Conservation (phyloP, 176 grass and related monocot genomes). For the Echinochloa phyllopogon region DNA sequence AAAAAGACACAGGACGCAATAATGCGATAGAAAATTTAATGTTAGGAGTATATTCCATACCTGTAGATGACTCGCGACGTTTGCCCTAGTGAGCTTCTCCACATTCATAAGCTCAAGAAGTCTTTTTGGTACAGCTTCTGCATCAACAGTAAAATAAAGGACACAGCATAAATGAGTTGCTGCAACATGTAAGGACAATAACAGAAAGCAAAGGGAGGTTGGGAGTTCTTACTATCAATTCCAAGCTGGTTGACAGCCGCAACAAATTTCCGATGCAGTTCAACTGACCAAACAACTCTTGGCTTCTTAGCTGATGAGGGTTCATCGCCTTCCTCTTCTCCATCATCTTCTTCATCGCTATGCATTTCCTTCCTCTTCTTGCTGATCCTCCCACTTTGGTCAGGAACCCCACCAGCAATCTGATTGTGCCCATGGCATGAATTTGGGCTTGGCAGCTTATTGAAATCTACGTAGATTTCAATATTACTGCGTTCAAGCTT, state of each 20-base stretch:
- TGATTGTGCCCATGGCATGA: constrained; percentile 38
- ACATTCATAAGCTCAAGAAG: constrained; percentile 94
- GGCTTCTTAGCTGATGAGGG: constrained; percentile 61
- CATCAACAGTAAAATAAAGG: constrained; percentile 45
- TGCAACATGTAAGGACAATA: constrained; percentile 39
- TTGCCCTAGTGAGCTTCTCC: constrained; percentile 84
- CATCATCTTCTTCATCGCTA: constrained; percentile 55
- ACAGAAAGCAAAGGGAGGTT: constrained; percentile 1
- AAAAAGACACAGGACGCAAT: not conserved
- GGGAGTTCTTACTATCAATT: constrained; percentile 58
- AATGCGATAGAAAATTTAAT: constrained; percentile 13
- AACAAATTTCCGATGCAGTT: constrained; percentile 85
- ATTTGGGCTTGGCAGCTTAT: constrained; percentile 36
- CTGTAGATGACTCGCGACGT: constrained; percentile 96
- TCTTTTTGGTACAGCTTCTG: constrained; percentile 91
- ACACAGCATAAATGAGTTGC: constrained; percentile 40
- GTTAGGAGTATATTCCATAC: constrained; percentile 43
- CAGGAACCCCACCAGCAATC: constrained; percentile 25
- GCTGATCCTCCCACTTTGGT: constrained; percentile 42
- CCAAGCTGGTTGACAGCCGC: constrained; percentile 85
- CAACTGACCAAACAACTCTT: constrained; percentile 86
- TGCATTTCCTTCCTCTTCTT: constrained; percentile 76
- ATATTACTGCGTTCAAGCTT: constrained; percentile 30
- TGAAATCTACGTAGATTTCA: constrained; percentile 44
- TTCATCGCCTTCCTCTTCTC: constrained; percentile 60